Base-by-base conservation (phyloP, 129 eudicot genomes). In the Scalesia atractyloides region DNA sequence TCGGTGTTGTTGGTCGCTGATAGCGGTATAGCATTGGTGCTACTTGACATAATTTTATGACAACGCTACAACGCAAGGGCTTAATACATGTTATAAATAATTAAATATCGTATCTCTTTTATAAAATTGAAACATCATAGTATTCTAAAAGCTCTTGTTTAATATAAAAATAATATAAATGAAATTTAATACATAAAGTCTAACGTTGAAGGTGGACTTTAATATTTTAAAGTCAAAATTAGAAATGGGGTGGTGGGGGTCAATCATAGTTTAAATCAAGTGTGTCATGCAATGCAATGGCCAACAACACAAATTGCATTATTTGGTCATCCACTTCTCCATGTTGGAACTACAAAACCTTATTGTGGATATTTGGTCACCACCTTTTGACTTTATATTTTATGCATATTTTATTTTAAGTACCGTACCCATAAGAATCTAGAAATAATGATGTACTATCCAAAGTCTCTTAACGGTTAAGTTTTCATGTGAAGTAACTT, bases 241-340 rank as follows among this genome's bases (percentile, higher is more conserved):
- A 70, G 76, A 70, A 9, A 62, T 70, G 61, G 74, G 20, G 54
- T 59, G 71, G 81, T 77, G 66, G 76, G 34, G 34, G 77, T 78
- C 76, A 63, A 70, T 70, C 67, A 78, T 70, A 77, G 16, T 53
- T 22, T 49, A 76, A 67, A 47, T 6, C 73, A 44, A 76, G 76
- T 41, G 74, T 78, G 74, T 56, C 72, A 77, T 77, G 70, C 70
- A 77, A 48, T 77, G 70, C 64, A 77, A 39, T 77, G 82, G 82
- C 82, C 76, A 77, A 77, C 76, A 77, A 77, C 72, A 51, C 36
- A 39, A 62, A 70, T 77, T 70, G 50, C 52, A 63, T 51, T 63
- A 51, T 78, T 78, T 62, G 76, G 72, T 78, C 82, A 78, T 70
- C 82, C 82, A 70, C 82, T 77, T 77, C 76, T 18, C 16, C 76